phyloP scores from a whole-genome alignment of 352 stramenopile genomes.

The Phytophthora kernoviae region DNA sequence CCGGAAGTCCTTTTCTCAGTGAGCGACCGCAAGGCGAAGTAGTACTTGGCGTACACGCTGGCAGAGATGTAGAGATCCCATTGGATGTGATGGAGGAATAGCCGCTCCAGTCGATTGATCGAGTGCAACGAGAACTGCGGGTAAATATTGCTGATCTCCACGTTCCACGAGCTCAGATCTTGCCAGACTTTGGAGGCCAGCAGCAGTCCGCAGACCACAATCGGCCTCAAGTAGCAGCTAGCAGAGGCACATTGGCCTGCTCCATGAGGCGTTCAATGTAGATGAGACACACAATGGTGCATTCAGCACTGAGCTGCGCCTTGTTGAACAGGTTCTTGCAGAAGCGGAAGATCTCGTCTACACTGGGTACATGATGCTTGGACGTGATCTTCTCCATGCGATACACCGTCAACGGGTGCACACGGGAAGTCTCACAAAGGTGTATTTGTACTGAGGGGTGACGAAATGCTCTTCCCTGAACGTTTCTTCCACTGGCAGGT shows the following conservation, averaged over 20 bases:
- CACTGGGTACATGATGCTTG: constrained; percentile 83
- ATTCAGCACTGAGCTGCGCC: constrained; percentile 97
- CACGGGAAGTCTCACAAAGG: constrained; percentile 73
- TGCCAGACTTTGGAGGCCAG: constrained; percentile 99
- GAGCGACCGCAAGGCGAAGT: constrained; percentile 96
- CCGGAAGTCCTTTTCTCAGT: constrained; percentile 92
- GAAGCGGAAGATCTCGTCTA: constrained; percentile 93
- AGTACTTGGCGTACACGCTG: constrained; percentile 98
- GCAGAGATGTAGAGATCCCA: constrained; percentile 98
- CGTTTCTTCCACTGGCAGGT: constrained; percentile 78
- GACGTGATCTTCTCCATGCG: constrained; percentile 85
- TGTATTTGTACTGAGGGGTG: constrained; percentile 90
- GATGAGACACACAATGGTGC: constrained; percentile 98
- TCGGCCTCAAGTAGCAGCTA: constrained; percentile 96
- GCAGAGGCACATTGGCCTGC: constrained; percentile 93
- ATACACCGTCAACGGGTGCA: constrained; percentile 81
- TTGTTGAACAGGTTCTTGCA: constrained; percentile 96
- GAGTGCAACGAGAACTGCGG: constrained; percentile 97
- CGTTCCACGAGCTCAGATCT: constrained; percentile 98
- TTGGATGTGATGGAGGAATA: constrained; percentile 97
- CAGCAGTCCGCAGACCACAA: constrained; percentile 97
- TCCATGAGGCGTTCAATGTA: constrained; percentile 99
- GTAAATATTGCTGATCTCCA: constrained; percentile 98
- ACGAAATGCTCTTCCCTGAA: constrained; percentile 91
- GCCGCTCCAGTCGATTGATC: constrained; percentile 97